Base-by-base conservation (phyloP, 176 grass and related monocot genomes). In the Aegilops bicornis region DNA sequence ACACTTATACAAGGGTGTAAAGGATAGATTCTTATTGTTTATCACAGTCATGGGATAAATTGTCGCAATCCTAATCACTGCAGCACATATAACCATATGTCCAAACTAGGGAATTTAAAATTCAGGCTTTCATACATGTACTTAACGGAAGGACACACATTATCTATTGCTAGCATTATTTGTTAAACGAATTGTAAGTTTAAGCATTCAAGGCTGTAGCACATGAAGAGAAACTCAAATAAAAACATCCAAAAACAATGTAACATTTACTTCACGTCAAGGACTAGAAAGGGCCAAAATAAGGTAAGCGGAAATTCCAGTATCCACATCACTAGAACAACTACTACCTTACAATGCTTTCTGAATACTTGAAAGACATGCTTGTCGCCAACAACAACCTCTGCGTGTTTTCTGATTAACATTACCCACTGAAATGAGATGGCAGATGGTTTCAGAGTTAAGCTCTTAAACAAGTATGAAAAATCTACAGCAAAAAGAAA, bases 381-480 rank as follows among this genome's bases (percentile, higher is more conserved):
- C 87, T 86, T 89, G 70, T 99, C 97, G 62, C 76, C 85, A 83
- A 91, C 89, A 73, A 94, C 83, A 42, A 89, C 83, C 86, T 94
- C 85, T 5, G 90, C 90, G 78, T 99, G 97, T 85, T 91, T 96
- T 88, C 94, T 91, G 48, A 91, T 82, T 67, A 99, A 85, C 32
- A 88, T 50, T 82, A 93, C 90, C 97, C 97, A 99, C 97, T 99
- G 97, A 87, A 95, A 94, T 77, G 70, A 87, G 73, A 85, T 25
- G 40, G 40, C 11, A 87, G 12, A 83, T 83, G 64, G 32, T 66
- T 25, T 88, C 66, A 64, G 65, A 83, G 22, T 79, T 79, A 36
- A 17, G n/a, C 20, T 47, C 52, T 42, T 13, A 78, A 78, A 72
- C 64, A 73, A 64, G 37, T 54, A 67, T 64, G 14, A 85, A 75